Conservation (phyloP, 768 basidiomycete species). For the Chalciporus sphaerocephalus region DNA sequence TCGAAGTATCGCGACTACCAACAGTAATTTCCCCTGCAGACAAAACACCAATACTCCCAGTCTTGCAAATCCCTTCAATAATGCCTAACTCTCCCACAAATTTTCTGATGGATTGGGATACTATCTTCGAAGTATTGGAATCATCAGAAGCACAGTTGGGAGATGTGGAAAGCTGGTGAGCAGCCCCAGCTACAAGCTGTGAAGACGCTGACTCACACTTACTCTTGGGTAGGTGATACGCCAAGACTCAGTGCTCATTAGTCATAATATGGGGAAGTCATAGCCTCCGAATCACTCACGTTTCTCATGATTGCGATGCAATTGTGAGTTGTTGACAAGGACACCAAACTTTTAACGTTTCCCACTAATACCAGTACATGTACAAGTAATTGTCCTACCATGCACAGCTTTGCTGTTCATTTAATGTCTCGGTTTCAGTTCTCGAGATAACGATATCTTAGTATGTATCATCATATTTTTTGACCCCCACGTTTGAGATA, state of each 20-base stretch:
- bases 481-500: background rate
- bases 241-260: background rate
- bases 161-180: conserved; percentile 11
- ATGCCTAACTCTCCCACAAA: conserved; percentile 13
- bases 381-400: no score
- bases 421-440: background rate
- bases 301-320: conserved; percentile 2
- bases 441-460: background rate
- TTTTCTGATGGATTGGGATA: conserved; percentile 29
- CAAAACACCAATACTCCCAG: background rate
- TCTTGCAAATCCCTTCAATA: conserved; percentile 4
- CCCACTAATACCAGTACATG: background rate
- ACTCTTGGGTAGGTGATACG: conserved; percentile 5
- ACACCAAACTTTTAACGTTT: conserved; percentile 2
- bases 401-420: background rate
- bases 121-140: conserved; percentile 28
- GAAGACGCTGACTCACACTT: background rate
- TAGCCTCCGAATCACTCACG: conserved; percentile 3
- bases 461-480: background rate
- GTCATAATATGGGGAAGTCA: background rate
- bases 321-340: conserved; percentile 4
- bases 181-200: background rate
- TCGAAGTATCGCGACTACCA: conserved; percentile 2
- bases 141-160: conserved; percentile 4
- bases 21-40: conserved; percentile 1